phyloP scores from a whole-genome alignment of 139 green algal genomes.

The Coelastrella sp. region DNA sequence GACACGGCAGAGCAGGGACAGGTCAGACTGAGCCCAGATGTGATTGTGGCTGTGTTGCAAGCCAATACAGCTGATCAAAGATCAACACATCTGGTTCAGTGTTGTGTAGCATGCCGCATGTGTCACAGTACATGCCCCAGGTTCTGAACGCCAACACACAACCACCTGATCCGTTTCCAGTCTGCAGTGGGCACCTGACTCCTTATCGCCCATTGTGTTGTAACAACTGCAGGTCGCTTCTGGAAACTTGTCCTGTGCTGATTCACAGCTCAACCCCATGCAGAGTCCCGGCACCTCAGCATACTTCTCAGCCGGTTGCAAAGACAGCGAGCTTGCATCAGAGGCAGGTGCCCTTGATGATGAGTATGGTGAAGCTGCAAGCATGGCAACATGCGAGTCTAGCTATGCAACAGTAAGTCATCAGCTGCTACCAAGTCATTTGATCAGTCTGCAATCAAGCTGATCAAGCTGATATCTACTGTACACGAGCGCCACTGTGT shows the following conservation, averaged over 20 bases:
- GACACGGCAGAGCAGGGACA: not conserved
- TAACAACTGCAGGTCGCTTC: not conserved
- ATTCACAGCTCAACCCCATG: slow-evolving; percentile 28
- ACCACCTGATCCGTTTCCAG: too few species aligned
- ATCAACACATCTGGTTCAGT: too few species aligned
- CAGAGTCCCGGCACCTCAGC: slow-evolving; percentile 17
- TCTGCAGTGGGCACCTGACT: too few species aligned
- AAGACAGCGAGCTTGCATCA: not conserved
- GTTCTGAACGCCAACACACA: too few species aligned
- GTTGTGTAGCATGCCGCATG: too few species aligned
- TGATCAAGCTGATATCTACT: not conserved
- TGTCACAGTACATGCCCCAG: too few species aligned
- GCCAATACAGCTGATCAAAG: too few species aligned
- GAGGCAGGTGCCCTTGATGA: slow-evolving; percentile 3
- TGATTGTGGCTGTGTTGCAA: too few species aligned
- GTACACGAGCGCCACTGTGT: not conserved
- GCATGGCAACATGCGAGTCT: slow-evolving; percentile 19
- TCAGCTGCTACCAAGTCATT: not conserved
- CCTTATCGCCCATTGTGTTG: too few species aligned
- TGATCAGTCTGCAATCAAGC: not conserved
- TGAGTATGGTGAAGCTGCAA: slow-evolving; percentile 8
- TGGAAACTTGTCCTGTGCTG: not conserved
- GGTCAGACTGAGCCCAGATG: too few species aligned
- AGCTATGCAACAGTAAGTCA: slow-evolving; percentile 14
- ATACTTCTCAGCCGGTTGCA: slow-evolving; percentile 1